phyloP scores from a whole-genome alignment of 2,329 filamentous ascomycete species.

The Xylariaceae sp. region DNA sequence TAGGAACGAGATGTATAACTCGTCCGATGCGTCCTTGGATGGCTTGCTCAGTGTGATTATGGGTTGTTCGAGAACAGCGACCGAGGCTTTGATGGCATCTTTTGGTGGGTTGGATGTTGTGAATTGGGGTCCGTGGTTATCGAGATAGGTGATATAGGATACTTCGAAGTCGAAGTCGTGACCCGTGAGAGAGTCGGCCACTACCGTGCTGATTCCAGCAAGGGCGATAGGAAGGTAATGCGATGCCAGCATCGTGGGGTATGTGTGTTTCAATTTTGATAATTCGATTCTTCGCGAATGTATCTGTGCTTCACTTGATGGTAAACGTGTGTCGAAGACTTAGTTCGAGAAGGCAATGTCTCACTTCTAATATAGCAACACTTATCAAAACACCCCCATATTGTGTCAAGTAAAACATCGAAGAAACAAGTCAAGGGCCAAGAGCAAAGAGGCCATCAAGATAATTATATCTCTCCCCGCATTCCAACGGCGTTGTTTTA shows the following conservation, averaged over 20 bases:
- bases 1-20: not conserved
- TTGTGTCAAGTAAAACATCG: too few species aligned
- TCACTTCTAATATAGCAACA: too few species aligned
- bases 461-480: too few species aligned
- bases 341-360: too few species aligned
- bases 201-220: constrained; percentile 1
- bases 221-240: not conserved
- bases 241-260: not conserved
- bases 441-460: too few species aligned
- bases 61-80: not conserved
- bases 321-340: too few species aligned
- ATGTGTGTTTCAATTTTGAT: not conserved
- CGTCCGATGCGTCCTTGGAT: not conserved
- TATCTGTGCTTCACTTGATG: too few species aligned
- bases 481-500: too few species aligned
- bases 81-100: not conserved
- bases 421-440: too few species aligned
- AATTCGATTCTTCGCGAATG: too few species aligned
- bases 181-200: not conserved
- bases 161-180: not conserved
- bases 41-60: not conserved
- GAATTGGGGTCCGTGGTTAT: not conserved
- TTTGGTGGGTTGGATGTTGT: not conserved
- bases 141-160: not conserved
- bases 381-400: too few species aligned